Conservation (phyloP, 331 rosid genomes). For the Quercus phellos region DNA sequence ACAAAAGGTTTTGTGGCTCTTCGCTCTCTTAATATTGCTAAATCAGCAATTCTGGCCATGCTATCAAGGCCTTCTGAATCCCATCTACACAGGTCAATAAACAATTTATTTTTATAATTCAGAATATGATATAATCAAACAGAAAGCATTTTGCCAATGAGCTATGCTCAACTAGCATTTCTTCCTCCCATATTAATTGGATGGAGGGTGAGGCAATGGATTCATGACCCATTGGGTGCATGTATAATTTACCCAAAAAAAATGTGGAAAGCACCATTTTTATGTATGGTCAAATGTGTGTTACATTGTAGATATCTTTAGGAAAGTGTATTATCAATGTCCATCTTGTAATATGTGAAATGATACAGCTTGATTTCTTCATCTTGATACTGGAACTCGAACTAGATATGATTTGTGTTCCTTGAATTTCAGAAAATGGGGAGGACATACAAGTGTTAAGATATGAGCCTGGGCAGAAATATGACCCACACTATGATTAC, state of each 20-base stretch:
- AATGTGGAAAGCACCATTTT: neutral
- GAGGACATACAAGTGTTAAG: conserved; percentile 95
- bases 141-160: too few species aligned
- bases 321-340: neutral
- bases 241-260: too few species aligned
- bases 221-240: too few species aligned
- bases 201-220: too few species aligned
- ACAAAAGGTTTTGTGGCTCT: neutral
- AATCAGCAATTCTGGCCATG: neutral
- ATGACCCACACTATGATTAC: conserved; percentile 88
- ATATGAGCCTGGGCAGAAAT: conserved; percentile 96
- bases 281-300: neutral
- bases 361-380: conserved; percentile 10
- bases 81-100: too few species aligned
- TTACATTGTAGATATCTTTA: neutral
- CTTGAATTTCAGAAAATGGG: conserved; percentile 79
- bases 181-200: too few species aligned
- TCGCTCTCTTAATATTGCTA: neutral
- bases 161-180: too few species aligned
- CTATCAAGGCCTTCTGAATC: neutral
- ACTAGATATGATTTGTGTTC: conserved; percentile 5
- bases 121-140: too few species aligned
- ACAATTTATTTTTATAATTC: too few species aligned
- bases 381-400: neutral
- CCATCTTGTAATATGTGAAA: neutral